Evolutionary conservation across 352 stramenopile genomes (phyloP).

Genomic region (Phytophthora rubi): DNA sequence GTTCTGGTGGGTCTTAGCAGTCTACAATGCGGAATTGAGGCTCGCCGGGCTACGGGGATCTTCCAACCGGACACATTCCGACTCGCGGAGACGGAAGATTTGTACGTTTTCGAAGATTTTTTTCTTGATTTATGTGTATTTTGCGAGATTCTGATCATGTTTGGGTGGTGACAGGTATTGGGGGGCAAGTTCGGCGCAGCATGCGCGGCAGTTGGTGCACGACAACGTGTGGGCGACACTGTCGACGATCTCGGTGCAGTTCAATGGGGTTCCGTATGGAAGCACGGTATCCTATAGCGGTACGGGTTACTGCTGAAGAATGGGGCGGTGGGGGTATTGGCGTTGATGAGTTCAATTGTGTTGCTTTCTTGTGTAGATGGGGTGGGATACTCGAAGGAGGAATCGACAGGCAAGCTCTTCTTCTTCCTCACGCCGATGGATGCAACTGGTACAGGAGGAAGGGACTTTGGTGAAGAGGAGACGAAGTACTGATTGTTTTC

Average conservation of each 20-base stretch:
- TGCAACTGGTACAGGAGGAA: slow-evolving; percentile 33
- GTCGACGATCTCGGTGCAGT: slow-evolving; percentile 66
- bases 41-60: slow-evolving; percentile 11
- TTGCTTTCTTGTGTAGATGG: slow-evolving; percentile 47
- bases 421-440: slow-evolving; percentile 78
- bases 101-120: slow-evolving; percentile 10
- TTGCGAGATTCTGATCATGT: neutral
- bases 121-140: neutral
- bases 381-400: slow-evolving; percentile 49
- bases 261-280: slow-evolving; percentile 57
- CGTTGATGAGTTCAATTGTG: neutral
- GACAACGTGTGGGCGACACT: slow-evolving; percentile 71
- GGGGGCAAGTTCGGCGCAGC: slow-evolving; percentile 35
- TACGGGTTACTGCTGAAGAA: slow-evolving; percentile 17
- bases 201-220: slow-evolving; percentile 71
- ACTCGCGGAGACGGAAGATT: slow-evolving; percentile 19
- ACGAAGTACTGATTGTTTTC: neutral
- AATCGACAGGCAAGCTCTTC: slow-evolving; percentile 68
- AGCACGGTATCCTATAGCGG: slow-evolving; percentile 76
- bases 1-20: slow-evolving; percentile 20
- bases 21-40: slow-evolving; percentile 3
- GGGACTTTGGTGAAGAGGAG: neutral
- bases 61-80: slow-evolving; percentile 30
- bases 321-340: neutral
- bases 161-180: slow-evolving; percentile 20